Conservation (phyloP, 176 grass and related monocot genomes). For the Miscanthus lutarioriparius region DNA sequence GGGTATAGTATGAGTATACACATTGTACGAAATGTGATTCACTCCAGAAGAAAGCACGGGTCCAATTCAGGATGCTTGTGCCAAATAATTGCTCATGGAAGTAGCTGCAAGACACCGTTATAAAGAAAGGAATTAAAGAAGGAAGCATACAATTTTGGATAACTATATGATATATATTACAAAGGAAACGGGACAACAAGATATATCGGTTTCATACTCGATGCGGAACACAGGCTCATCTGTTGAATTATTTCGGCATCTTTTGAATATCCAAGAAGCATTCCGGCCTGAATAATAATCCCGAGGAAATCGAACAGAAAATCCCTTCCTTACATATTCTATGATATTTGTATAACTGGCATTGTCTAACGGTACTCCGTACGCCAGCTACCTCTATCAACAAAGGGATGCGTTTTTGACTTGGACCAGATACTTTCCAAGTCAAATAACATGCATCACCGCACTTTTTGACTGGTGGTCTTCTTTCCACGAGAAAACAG, state of each 20-base stretch:
- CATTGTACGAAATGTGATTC: not conserved
- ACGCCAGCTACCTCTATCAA: not conserved
- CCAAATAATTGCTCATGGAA: too few relatives aligned
- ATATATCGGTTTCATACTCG: not conserved
- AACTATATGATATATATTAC: not conserved
- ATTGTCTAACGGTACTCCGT: not conserved
- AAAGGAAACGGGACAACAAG: not conserved
- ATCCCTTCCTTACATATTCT: not conserved
- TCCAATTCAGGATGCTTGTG: too few relatives aligned
- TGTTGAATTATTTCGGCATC: not conserved
- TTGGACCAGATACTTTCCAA: not conserved
- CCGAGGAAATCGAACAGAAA: not conserved
- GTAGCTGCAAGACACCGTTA: too few relatives aligned
- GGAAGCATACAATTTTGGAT: not conserved
- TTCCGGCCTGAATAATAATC: not conserved
- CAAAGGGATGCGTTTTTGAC: not conserved
- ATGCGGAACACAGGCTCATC: not conserved
- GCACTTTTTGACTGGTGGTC: not conserved
- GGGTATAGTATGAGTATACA: not conserved
- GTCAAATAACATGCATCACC: not conserved
- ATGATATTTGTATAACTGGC: not conserved
- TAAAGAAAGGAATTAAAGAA: not conserved
- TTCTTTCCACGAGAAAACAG: not conserved
- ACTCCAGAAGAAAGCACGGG: not conserved
- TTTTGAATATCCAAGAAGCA: not conserved